Conservation (phyloP, 2,329 filamentous ascomycete genomes). For the Aschersonia sp. region DNA sequence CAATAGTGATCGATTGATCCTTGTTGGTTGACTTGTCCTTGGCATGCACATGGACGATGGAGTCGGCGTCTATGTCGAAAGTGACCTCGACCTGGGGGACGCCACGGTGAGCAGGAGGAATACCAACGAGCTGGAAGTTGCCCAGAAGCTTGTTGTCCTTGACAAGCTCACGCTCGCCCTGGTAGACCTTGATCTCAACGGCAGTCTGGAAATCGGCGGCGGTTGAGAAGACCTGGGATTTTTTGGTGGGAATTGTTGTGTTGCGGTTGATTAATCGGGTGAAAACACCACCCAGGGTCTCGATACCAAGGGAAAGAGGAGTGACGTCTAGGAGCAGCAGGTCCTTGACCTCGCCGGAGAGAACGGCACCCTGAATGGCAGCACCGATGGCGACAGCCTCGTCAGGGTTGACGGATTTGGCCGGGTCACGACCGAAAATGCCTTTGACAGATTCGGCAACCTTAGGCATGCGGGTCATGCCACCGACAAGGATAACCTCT, state of each 20-base stretch:
- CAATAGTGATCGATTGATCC: constrained; percentile 98
- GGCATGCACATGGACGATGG: constrained; percentile 92
- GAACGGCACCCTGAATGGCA: constrained; percentile 90
- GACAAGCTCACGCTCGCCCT: constrained; percentile 98
- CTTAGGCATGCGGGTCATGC: constrained; percentile 99
- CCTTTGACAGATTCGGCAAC: constrained; percentile 89
- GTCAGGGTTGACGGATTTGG: constrained; percentile 97
- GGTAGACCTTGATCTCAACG: constrained; percentile 99
- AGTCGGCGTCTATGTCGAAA: constrained; percentile 97
- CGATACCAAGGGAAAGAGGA: constrained; percentile 91
- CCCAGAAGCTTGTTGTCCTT: constrained; percentile 96
- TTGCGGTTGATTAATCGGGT: constrained; percentile 97
- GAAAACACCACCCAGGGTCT: constrained; percentile 96
- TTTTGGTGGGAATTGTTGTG: constrained; percentile 98
- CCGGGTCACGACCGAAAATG: constrained; percentile 91
- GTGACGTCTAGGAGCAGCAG: constrained; percentile 91
- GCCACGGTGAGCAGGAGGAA: constrained; percentile 89
- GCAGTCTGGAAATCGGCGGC: constrained; percentile 96
- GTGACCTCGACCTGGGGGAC: constrained; percentile 95
- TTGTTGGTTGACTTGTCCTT: constrained; percentile 99
- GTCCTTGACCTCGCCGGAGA: constrained; percentile 92
- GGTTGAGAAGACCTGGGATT: constrained; percentile 95
- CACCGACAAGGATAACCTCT: constrained; percentile 94
- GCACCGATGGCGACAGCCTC: constrained; percentile 97
- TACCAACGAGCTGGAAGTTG: constrained; percentile 98